phyloP scores from a whole-genome alignment of 1,284 basidiomycete genomes.

The Vanrija sp. region DNA sequence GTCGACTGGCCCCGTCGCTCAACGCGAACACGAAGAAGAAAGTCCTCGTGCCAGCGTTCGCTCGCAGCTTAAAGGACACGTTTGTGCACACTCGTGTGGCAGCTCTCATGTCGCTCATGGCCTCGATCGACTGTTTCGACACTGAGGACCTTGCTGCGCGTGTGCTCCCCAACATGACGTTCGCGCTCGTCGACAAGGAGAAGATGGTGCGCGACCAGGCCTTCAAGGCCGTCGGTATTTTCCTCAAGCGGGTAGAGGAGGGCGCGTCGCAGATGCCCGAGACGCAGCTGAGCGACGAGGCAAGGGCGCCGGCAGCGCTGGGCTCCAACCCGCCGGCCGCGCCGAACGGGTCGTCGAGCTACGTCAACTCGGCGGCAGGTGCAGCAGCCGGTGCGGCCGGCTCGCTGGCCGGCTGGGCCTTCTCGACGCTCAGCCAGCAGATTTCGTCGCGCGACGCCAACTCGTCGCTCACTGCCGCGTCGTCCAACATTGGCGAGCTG shows the following conservation, averaged over 20 bases:
- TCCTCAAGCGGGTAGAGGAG: slow-evolving; percentile 75
- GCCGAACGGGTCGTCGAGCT: slow-evolving; percentile 30
- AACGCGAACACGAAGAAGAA: slow-evolving; percentile 87
- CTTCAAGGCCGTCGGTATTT: slow-evolving; percentile 83
- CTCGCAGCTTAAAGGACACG: slow-evolving; percentile 80
- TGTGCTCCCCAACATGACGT: slow-evolving; percentile 79
- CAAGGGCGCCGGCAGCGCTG: neutral
- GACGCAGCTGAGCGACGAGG: neutral
- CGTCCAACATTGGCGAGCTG: slow-evolving; percentile 5
- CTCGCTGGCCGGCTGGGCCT: slow-evolving; percentile 88
- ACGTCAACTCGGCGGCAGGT: slow-evolving; percentile 49
- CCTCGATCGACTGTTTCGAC: slow-evolving; percentile 86
- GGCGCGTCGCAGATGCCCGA: slow-evolving; percentile 65
- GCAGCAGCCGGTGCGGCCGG: slow-evolving; percentile 85
- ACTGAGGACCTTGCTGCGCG: slow-evolving; percentile 81
- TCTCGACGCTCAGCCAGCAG: slow-evolving; percentile 79
- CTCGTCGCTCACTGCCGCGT: slow-evolving; percentile 55
- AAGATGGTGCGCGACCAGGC: slow-evolving; percentile 92
- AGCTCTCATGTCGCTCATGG: slow-evolving; percentile 93
- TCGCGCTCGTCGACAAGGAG: slow-evolving; percentile 79
- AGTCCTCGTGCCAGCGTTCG: slow-evolving; percentile 92
- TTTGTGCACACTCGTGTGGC: slow-evolving; percentile 94
- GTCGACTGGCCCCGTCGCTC: slow-evolving; percentile 79
- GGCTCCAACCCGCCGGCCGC: neutral
- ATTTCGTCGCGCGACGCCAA: slow-evolving; percentile 69